These are phyloP conservation scores for Podospora fimiseda DNA, from an alignment of 495 filamentous ascomycete genomes.

Conservation along the genomic window DNA sequence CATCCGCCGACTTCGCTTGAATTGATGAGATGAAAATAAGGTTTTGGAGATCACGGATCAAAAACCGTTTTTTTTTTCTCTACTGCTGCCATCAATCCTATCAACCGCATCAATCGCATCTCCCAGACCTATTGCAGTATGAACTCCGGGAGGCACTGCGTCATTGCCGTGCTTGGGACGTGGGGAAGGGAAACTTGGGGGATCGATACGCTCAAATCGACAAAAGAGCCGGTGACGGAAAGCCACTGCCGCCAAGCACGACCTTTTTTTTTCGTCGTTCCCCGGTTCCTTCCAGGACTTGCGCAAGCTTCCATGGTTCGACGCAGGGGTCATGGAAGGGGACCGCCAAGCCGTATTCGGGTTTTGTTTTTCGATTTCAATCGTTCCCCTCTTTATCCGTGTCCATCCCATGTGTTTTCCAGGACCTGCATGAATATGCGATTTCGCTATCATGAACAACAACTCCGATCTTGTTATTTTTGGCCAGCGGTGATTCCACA, in stretches of 20 bases:
- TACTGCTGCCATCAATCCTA: background rate
- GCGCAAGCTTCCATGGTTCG: slow-evolving; percentile 16
- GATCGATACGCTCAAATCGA: background rate
- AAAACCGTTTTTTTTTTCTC: slow-evolving; percentile 8
- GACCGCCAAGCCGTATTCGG: background rate
- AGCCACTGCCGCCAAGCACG: slow-evolving; percentile 14
- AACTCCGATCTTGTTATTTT: background rate
- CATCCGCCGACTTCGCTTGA: too few relatives aligned
- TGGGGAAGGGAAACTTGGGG: slow-evolving; percentile 9
- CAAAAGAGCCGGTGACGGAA: background rate
- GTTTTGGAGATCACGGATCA: slow-evolving; percentile 23
- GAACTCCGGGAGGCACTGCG: slow-evolving; percentile 22
- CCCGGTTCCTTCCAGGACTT: slow-evolving; percentile 9
- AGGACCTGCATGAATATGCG: slow-evolving; percentile 12
- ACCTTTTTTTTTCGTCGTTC: background rate
- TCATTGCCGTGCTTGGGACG: slow-evolving; percentile 18
- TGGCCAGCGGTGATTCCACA: background rate
- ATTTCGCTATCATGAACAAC: slow-evolving; percentile 9
- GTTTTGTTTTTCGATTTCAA: background rate
- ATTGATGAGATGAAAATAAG: slow-evolving; percentile 17
- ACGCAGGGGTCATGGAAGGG: slow-evolving; percentile 18
- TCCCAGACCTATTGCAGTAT: slow-evolving; percentile 29
- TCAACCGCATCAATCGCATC: slow-evolving; percentile 1
- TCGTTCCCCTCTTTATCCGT: background rate
- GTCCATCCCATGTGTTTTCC: slow-evolving; percentile 2